phyloP scores from a whole-genome alignment of 306 rosid genomes.

The Dalbergia oliveri region DNA sequence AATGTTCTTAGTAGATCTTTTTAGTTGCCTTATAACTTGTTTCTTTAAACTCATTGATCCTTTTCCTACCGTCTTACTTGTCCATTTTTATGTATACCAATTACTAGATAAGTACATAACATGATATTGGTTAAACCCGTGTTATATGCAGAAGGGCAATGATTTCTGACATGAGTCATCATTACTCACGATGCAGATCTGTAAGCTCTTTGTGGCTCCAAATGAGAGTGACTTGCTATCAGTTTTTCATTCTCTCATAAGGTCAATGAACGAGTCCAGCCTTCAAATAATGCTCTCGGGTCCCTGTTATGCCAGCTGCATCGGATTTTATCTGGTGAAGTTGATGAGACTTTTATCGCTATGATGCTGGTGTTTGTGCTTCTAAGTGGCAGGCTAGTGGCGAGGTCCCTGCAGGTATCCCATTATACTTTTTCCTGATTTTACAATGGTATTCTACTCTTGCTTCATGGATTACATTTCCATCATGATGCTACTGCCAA shows the following conservation, averaged over 20 bases:
- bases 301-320: constrained; percentile 85
- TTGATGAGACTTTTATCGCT: constrained; percentile 77
- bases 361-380: constrained; percentile 87
- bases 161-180: too few species aligned
- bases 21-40: too few species aligned
- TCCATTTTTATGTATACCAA: too few species aligned
- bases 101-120: too few species aligned
- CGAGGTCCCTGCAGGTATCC: constrained; percentile 96
- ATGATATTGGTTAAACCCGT: too few species aligned
- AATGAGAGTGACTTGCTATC: constrained; percentile 76
- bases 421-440: neutral
- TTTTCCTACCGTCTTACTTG: too few species aligned
- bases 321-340: constrained; percentile 82
- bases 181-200: neutral
- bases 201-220: constrained; percentile 47
- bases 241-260: constrained; percentile 73
- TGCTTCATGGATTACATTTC: neutral
- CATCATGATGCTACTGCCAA: neutral
- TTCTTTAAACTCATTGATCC: too few species aligned
- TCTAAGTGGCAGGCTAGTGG: constrained; percentile 90
- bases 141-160: too few species aligned
- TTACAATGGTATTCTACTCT: constrained; percentile 11
- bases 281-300: constrained; percentile 65
- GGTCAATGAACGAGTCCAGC: constrained; percentile 68
- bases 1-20: too few species aligned